Percentiles rank a stretch among this genome's conserved stretches.
These are phyloP conservation scores for Sugiyamaella floridensis DNA, from an alignment of 805 yeast species.

Conservation along the genomic window DNA sequence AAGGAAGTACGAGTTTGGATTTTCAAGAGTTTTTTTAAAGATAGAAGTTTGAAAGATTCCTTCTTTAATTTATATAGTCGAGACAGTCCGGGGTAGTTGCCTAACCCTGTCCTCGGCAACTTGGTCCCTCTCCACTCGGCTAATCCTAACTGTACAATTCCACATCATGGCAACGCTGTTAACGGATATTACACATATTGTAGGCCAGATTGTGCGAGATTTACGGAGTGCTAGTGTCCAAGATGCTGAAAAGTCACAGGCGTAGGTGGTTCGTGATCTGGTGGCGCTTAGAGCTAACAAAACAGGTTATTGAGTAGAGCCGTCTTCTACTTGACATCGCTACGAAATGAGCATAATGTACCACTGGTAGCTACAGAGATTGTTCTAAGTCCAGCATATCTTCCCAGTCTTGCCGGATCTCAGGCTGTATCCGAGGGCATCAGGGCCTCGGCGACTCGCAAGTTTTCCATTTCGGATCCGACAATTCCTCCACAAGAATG, in stretches of 20 bases:
- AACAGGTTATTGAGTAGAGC: constrained; percentile 2
- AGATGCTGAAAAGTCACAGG: not conserved
- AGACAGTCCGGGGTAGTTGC: too few species aligned
- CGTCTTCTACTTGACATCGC: constrained; percentile 18
- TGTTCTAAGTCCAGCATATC: constrained; percentile 15
- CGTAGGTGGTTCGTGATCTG: not conserved
- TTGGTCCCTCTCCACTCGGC: not conserved
- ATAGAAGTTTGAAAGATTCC: too few species aligned
- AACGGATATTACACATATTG: constrained; percentile 1
- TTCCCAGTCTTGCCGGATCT: constrained; percentile 3
- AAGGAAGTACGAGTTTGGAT: too few species aligned
- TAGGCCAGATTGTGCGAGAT: constrained; percentile 4
- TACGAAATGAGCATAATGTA: constrained; percentile 22
- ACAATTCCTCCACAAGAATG: constrained; percentile 19
- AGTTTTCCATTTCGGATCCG: constrained; percentile 21
- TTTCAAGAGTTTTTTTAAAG: too few species aligned
- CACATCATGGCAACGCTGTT: not conserved
- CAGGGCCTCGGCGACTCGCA: constrained; percentile 19
- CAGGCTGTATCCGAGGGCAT: constrained; percentile 19
- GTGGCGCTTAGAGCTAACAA: not conserved
- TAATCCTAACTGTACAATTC: too few species aligned
- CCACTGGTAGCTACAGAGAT: constrained; percentile 17
- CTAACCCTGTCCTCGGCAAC: not conserved
- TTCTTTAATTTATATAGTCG: too few species aligned
- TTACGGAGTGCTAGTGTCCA: not conserved